Percentiles rank a stretch among this genome's conserved stretches.
phyloP scores from a whole-genome alignment of 371 early-diverging fungal genomes.

The Choanephora cucurbitarum region DNA sequence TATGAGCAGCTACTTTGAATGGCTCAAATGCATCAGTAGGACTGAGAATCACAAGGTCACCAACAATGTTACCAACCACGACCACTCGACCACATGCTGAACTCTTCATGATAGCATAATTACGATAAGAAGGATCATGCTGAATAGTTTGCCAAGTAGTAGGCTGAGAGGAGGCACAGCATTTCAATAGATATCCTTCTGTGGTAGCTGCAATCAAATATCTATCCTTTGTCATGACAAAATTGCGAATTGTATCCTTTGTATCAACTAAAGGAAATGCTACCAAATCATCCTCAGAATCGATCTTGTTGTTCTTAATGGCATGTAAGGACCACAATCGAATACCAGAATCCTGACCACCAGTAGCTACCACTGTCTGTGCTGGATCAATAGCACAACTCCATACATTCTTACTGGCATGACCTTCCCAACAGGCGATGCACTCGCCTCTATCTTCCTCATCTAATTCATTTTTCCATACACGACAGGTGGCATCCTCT shows the following conservation, averaged over 20 bases:
- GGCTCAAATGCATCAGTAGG: constrained; percentile 51
- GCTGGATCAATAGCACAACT: constrained; percentile 66
- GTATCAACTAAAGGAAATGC: constrained; percentile 20
- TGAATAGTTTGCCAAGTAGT: constrained; percentile 34
- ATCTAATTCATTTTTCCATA: constrained; percentile 61
- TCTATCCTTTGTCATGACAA: constrained; percentile 43
- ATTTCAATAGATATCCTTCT: constrained; percentile 50
- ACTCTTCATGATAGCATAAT: constrained; percentile 61
- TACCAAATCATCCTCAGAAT: constrained; percentile 47
- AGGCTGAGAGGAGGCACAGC: constrained; percentile 22
- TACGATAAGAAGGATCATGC: constrained; percentile 17
- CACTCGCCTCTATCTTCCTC: constrained; percentile 51
- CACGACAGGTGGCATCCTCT: constrained; percentile 79
- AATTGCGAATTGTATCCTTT: constrained; percentile 55
- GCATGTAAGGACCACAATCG: constrained; percentile 68
- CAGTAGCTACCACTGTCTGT: constrained; percentile 64
- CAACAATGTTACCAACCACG: constrained; percentile 59
- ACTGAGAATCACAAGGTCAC: constrained; percentile 58
- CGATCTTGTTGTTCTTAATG: constrained; percentile 59
- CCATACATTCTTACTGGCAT: constrained; percentile 85
- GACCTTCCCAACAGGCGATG: constrained; percentile 77
- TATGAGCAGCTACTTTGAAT: constrained; percentile 43
- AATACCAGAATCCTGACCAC: constrained; percentile 81
- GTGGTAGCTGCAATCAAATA: constrained; percentile 40
- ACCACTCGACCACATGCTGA: constrained; percentile 61